Percentiles rank a stretch among this genome's conserved stretches.
These are phyloP conservation scores for Arthrobotrys musiformis DNA, from an alignment of 2,329 filamentous ascomycete genomes.

Conservation along the genomic window DNA sequence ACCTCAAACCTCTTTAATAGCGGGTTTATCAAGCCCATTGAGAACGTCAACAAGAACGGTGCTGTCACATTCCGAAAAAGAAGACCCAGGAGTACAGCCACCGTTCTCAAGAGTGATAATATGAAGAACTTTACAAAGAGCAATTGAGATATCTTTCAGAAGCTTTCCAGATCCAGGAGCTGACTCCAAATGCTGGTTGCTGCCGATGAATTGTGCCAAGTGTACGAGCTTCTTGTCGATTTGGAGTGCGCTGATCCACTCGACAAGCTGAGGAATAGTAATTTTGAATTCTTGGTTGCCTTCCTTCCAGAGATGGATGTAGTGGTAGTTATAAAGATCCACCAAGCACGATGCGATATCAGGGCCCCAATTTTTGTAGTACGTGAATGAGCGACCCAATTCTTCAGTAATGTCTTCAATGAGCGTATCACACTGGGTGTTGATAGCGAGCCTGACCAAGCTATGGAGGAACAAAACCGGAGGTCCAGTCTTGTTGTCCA, in stretches of 20 bases:
- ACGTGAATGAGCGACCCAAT: neutral
- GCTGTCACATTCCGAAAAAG: neutral
- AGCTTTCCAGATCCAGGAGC: neutral
- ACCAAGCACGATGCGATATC: neutral
- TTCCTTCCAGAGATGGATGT: neutral
- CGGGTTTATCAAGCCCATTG: neutral
- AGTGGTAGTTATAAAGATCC: neutral
- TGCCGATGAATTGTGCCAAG: neutral
- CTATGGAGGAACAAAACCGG: neutral
- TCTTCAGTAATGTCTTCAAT: neutral
- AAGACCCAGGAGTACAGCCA: neutral
- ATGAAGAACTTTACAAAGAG: slow-evolving; percentile 4
- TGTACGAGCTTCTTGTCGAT: neutral
- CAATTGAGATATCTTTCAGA: slow-evolving; percentile 24
- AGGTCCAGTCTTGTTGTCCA: neutral
- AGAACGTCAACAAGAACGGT: neutral
- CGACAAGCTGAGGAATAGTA: neutral
- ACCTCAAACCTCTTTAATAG: neutral
- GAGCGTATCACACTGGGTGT: neutral
- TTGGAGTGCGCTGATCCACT: neutral
- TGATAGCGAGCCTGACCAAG: neutral
- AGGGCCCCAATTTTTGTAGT: neutral
- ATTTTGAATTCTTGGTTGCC: neutral
- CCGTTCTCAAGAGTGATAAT: neutral
- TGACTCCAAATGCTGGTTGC: neutral